Evolutionary conservation across 1,284 basidiomycete genomes (phyloP).

Genomic region (Sphaerobolus stellatus): DNA sequence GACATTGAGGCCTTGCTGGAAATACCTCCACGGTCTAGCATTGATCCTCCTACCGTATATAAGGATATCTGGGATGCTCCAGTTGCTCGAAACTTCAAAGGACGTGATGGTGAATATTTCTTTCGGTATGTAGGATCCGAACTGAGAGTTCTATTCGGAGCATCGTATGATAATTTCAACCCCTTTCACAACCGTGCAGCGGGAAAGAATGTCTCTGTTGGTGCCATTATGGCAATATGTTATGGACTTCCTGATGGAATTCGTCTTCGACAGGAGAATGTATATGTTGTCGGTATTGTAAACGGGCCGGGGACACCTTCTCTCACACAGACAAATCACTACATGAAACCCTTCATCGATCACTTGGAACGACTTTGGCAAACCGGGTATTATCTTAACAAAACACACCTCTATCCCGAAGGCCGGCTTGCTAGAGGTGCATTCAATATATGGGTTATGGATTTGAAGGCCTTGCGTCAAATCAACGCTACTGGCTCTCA

Average conservation of each 20-base stretch:
- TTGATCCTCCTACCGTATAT: conserved; percentile 12
- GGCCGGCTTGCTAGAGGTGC: not conserved
- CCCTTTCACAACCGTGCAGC: not conserved
- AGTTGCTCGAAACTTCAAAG: conserved; percentile 24
- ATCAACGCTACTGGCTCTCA: conserved; percentile 9
- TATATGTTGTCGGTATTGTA: conserved; percentile 11
- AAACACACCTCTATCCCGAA: not conserved
- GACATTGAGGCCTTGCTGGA: conserved; percentile 24
- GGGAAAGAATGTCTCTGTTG: not conserved
- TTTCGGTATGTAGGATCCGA: conserved; percentile 15
- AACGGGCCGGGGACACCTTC: conserved; percentile 8
- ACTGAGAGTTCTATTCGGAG: not conserved
- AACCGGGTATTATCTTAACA: not conserved
- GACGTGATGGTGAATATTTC: conserved; percentile 25
- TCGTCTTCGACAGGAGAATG: conserved; percentile 18
- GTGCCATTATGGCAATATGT: conserved; percentile 19
- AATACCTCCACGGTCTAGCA: conserved; percentile 17
- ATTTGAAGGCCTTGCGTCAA: not conserved
- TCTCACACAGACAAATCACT: conserved; percentile 1
- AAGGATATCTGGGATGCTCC: conserved; percentile 33
- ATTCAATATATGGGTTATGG: not conserved
- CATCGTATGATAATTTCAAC: not conserved
- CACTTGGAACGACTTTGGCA: not conserved
- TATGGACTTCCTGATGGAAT: conserved; percentile 25
- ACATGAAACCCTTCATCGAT: not conserved